phyloP scores from a whole-genome alignment of 2,329 filamentous ascomycete species.

The Pseudocercospora macadamiae region DNA sequence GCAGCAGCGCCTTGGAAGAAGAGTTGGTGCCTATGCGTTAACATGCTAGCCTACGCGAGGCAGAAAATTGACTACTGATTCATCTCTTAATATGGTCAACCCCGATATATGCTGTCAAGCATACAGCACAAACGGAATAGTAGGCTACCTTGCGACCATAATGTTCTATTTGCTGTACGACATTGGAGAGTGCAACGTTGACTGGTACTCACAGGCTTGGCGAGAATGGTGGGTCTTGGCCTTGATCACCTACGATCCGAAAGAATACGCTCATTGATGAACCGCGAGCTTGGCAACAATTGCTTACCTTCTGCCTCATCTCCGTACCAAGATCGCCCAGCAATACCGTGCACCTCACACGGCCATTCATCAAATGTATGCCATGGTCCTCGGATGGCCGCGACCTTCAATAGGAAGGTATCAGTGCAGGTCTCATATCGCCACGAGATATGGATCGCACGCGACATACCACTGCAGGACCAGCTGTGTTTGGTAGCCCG shows the following conservation, averaged over 20 bases:
- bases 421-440: slow-evolving; percentile 10
- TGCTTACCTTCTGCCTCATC: background rate
- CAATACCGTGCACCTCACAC: background rate
- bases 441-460: slow-evolving; percentile 5
- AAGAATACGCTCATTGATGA: background rate
- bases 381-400: slow-evolving; percentile 12
- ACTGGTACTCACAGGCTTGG: background rate
- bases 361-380: background rate
- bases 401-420: slow-evolving; percentile 24
- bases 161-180: background rate
- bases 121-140: no score
- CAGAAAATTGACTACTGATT: no score
- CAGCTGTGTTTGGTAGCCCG: no score
- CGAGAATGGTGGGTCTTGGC: background rate
- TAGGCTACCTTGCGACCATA: background rate
- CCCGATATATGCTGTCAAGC: no score
- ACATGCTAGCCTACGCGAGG: no score
- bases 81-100: no score
- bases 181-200: background rate
- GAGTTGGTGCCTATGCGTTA: no score
- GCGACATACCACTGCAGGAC: slow-evolving; percentile 2
- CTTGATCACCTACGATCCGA: background rate
- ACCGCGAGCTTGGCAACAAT: background rate
- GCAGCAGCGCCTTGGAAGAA: no score
- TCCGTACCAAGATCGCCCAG: background rate